Percentiles rank a stretch among this genome's conserved stretches.
phyloP scores from a whole-genome alignment of 305 asterid species.

The Fraxinus nigra region DNA sequence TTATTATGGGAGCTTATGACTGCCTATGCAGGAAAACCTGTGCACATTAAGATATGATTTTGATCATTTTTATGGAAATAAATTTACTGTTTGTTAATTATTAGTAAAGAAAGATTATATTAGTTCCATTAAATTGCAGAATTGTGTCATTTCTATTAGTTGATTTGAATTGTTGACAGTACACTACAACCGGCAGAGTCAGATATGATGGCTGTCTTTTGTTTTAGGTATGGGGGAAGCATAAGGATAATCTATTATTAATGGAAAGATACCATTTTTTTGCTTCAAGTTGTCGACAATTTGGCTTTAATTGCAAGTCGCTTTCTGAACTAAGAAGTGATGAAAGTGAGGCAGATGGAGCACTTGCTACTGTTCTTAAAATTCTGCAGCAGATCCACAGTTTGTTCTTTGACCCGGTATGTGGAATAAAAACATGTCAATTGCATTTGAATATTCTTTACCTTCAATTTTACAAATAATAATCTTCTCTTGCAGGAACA shows the following conservation, averaged over 20 bases:
- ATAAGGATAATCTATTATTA: conserved; percentile 70
- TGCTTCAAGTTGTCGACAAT: conserved; percentile 79
- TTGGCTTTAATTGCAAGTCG: conserved; percentile 57
- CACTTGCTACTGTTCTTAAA: conserved; percentile 59
- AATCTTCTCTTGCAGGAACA: conserved; percentile 36
- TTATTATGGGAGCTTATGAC: too few species aligned
- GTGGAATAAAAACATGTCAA: not conserved
- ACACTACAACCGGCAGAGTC: conserved; percentile 1
- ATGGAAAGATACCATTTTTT: conserved; percentile 93
- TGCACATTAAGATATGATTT: too few species aligned
- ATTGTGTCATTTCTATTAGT: not conserved
- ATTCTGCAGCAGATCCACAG: conserved; percentile 60
- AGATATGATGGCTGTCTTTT: not conserved
- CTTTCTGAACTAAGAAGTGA: conserved; percentile 61
- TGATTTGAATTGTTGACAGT: not conserved
- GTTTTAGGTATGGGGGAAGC: conserved; percentile 76
- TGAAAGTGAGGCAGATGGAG: conserved; percentile 84
- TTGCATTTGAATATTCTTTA: not conserved
- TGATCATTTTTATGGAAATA: not conserved
- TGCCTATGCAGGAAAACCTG: too few species aligned
- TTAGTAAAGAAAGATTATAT: not conserved
- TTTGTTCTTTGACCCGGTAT: conserved; percentile 55
- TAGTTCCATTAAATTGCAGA: not conserved
- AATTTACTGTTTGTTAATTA: not conserved
- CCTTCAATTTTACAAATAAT: conserved; percentile 13